Conservation (phyloP, 1,284 basidiomycete species). For the Rhodotorula sp. region DNA sequence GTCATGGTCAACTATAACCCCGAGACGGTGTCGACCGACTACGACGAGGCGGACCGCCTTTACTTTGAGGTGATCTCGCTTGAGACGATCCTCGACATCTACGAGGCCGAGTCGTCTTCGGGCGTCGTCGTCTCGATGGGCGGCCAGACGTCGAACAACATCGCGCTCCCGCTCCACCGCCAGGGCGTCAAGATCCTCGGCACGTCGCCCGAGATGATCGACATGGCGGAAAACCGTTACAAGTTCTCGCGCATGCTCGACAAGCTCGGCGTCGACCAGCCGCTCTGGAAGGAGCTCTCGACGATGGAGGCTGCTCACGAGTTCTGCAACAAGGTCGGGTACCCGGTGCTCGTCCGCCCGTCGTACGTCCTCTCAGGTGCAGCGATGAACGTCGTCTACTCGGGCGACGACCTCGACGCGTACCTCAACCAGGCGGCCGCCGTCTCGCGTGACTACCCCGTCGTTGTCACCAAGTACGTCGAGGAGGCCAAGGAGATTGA, state of each 20-base stretch:
- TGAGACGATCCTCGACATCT: slow-evolving; percentile 96
- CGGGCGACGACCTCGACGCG: slow-evolving; percentile 82
- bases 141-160: slow-evolving; percentile 98
- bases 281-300: slow-evolving; percentile 94
- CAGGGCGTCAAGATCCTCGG: slow-evolving; percentile 98
- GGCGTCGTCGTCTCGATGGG: slow-evolving; percentile 98
- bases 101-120: slow-evolving; percentile 83
- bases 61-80: slow-evolving; percentile 99
- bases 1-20: slow-evolving; percentile 99
- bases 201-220: slow-evolving; percentile 99
- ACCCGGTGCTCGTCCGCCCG: slow-evolving; percentile 93
- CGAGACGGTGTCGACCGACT: slow-evolving; percentile 98
- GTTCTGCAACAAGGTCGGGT: slow-evolving; percentile 89
- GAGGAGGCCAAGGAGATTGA: slow-evolving; percentile 99
- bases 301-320: slow-evolving; percentile 81
- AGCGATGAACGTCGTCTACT: slow-evolving; percentile 98
- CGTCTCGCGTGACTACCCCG: slow-evolving; percentile 94
- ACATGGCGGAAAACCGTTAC: slow-evolving; percentile 98
- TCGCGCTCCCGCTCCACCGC: slow-evolving; percentile 87
- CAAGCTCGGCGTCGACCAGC: slow-evolving; percentile 97
- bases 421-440: slow-evolving; percentile 95
- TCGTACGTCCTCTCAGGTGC: slow-evolving; percentile 98
- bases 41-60: slow-evolving; percentile 95
- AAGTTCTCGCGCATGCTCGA: slow-evolving; percentile 98
- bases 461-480: slow-evolving; percentile 98